phyloP scores from a whole-genome alignment of 495 filamentous ascomycete genomes.

The Penicillium paradoxum region DNA sequence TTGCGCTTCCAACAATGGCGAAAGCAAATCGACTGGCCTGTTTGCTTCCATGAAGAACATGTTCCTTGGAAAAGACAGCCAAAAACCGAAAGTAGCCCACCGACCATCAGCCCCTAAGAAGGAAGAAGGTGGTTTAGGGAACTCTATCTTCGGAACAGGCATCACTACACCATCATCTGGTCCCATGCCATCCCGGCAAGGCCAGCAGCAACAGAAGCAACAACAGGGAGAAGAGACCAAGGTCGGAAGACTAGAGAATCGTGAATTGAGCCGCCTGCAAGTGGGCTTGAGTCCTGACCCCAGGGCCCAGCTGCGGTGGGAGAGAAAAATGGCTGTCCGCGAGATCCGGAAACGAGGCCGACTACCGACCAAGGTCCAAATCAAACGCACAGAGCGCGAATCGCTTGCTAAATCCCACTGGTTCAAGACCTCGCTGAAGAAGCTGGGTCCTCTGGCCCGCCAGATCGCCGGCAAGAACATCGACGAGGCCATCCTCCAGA shows the following conservation, averaged over 20 bases:
- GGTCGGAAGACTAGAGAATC: constrained; percentile 21
- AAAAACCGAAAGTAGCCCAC: constrained; percentile 28
- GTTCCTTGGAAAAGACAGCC: constrained; percentile 28
- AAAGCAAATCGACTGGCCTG: constrained; percentile 13
- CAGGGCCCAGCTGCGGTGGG: constrained; percentile 59
- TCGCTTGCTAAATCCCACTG: constrained; percentile 56
- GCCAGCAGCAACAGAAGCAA: not conserved
- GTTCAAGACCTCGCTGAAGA: constrained; percentile 81
- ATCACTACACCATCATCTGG: constrained; percentile 21
- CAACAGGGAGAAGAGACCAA: constrained; percentile 15
- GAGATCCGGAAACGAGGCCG: constrained; percentile 62
- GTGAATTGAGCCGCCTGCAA: constrained; percentile 48
- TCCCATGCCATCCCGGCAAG: constrained; percentile 23
- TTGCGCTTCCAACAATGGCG: constrained; percentile 27
- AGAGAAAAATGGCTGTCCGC: constrained; percentile 75
- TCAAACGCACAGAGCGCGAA: constrained; percentile 71
- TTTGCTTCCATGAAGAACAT: constrained; percentile 36
- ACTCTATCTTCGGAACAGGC: constrained; percentile 44
- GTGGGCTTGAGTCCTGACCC: constrained; percentile 67
- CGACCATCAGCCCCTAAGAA: constrained; percentile 27
- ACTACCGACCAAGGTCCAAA: constrained; percentile 54
- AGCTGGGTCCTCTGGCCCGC: constrained; percentile 72
- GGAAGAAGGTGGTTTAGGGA: constrained; percentile 33
- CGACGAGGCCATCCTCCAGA: constrained; percentile 88
- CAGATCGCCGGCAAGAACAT: constrained; percentile 90